phyloP scores from a whole-genome alignment of 108 stramenopile genomes.

The Cyclotella cryptica region DNA sequence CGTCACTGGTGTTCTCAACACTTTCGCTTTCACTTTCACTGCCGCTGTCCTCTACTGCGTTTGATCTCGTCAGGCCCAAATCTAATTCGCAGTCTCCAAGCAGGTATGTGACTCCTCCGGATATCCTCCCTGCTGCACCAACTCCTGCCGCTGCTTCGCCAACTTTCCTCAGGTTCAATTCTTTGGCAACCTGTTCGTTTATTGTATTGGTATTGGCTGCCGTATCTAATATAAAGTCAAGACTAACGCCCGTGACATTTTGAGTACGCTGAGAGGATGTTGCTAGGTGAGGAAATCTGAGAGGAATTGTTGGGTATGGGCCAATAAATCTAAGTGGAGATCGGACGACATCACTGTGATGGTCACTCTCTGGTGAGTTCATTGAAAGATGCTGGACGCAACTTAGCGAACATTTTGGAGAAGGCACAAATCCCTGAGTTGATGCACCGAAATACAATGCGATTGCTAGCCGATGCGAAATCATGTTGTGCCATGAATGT shows the following conservation, averaged over 20 bases:
- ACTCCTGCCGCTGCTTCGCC: conserved; percentile 69
- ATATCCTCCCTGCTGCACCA: conserved; percentile 59
- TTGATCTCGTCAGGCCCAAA: background rate
- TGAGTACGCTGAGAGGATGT: conserved; percentile 67
- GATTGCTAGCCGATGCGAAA: background rate
- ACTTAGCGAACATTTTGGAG: background rate
- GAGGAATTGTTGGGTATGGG: conserved; percentile 69
- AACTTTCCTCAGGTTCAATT: conserved; percentile 60
- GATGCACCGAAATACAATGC: background rate
- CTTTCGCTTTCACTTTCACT: background rate
- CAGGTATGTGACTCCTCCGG: conserved; percentile 69
- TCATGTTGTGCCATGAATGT: background rate
- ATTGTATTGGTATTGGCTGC: conserved; percentile 83
- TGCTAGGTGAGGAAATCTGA: conserved; percentile 73
- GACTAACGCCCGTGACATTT: conserved; percentile 65
- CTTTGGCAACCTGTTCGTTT: conserved; percentile 65
- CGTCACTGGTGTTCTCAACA: conserved; percentile 31
- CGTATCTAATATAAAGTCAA: conserved; percentile 82
- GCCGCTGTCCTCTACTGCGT: background rate
- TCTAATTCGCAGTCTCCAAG: conserved; percentile 79
- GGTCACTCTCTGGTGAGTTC: background rate
- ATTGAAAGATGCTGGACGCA: background rate
- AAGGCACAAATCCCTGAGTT: background rate
- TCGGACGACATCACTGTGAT: conserved; percentile 38
- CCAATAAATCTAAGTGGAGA: conserved; percentile 74